Conservation (phyloP, 805 yeast genomes). For the Yamadazyma tumulicola region DNA sequence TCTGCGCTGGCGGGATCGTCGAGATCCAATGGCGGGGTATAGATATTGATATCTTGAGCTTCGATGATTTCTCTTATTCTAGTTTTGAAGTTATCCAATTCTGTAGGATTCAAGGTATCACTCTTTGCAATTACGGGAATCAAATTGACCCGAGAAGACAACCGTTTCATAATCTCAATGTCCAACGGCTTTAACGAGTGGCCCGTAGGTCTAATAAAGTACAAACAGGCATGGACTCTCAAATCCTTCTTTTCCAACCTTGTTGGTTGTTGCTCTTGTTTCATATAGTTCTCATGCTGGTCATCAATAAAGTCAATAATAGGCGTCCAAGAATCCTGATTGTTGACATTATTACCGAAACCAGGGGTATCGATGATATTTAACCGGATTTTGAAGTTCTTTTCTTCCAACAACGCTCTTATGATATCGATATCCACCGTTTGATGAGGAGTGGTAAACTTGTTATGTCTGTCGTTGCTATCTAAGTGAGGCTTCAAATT, state of each 20-base stretch:
- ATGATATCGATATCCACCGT: conserved; percentile 78
- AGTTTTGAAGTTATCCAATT: conserved; percentile 63
- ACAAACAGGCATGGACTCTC: conserved; percentile 86
- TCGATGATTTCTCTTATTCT: conserved; percentile 80
- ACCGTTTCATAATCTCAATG: conserved; percentile 80
- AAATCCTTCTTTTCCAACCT: conserved; percentile 67
- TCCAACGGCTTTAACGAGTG: conserved; percentile 85
- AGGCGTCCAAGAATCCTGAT: conserved; percentile 82
- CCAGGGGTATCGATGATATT: conserved; percentile 92
- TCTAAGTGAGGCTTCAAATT: conserved; percentile 58
- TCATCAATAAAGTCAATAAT: conserved; percentile 86
- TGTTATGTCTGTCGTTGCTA: conserved; percentile 52
- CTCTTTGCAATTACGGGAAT: conserved; percentile 87
- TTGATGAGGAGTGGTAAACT: conserved; percentile 51
- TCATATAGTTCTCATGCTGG: conserved; percentile 84
- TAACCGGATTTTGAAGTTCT: conserved; percentile 71
- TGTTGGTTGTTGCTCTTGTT: conserved; percentile 88
- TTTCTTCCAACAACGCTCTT: conserved; percentile 80
- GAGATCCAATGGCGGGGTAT: conserved; percentile 77
- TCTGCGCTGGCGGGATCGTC: conserved; percentile 75
- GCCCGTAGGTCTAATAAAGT: conserved; percentile 89
- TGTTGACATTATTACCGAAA: conserved; percentile 87
- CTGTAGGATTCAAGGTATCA: conserved; percentile 76
- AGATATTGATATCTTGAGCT: conserved; percentile 78
- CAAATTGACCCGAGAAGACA: conserved; percentile 76